Evolutionary conservation across 306 rosid species (phyloP), one percentile per base, ranked within the genome.

Genomic region (Trifolium pratense): DNA sequence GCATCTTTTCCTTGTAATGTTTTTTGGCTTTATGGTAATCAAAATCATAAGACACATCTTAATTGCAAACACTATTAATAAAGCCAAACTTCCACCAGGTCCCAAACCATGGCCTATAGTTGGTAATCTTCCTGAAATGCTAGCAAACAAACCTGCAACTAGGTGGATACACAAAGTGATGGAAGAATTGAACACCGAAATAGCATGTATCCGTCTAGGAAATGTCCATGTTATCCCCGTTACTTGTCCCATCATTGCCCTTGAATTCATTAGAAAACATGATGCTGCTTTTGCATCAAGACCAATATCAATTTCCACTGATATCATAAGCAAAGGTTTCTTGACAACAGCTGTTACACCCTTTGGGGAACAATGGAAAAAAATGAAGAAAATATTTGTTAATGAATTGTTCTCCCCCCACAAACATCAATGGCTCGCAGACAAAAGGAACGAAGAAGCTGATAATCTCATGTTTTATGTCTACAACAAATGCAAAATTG

Each of bases 21-120:
- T 40, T 11, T 10, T 53, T n/a, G n/a, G n/a, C n/a, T n/a, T n/a
- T n/a, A 73, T 8, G 3, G 8, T 74, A 37, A 17, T 40, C 32
- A 75, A 70, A 70, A 0, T 3, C 39, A 29, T 63, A 7, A 48
- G 3, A 49, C 9, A 52, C 49, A 2, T 46, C 21, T 14, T 64
- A 0, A 9, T 3, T 40, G 0, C 32, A 52, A 26, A 9, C 10
- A n/a, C n/a, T n/a, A n/a, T 42, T 15, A 25, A 0, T 3, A 42
- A 42, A 57, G 36, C 40, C 0, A 69, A 49, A 6, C 58, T 77
- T 1, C 83, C 84, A 1, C 84, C 88, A 0, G 82, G 84, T 17
- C 86, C 84, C 2, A 82, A 79, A 75, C 84, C 86, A 39, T 84
- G 84, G 84, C 82, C 84, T n/a, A 63, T 85, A 14, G 68, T 82